Evolutionary conservation across 345 rosid species (phyloP).

Genomic region (Erucastrum elatum): DNA sequence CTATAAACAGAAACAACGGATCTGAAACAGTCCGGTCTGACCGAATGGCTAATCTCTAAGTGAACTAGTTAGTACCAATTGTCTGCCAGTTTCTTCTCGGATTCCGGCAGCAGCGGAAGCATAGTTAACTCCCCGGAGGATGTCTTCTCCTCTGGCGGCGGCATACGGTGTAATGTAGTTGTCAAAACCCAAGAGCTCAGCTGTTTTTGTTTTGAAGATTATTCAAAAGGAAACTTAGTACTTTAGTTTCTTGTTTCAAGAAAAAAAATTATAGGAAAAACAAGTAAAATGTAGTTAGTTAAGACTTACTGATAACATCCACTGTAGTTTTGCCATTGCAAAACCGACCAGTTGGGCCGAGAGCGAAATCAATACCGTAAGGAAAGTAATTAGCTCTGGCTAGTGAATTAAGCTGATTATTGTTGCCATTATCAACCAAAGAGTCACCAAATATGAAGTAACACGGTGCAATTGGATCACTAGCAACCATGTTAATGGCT

Average conservation of each 20-base stretch:
- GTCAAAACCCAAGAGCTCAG: slow-evolving; percentile 63
- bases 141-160: slow-evolving; percentile 51
- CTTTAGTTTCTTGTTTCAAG: slow-evolving; percentile 10
- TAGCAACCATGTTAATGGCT: slow-evolving; percentile 31
- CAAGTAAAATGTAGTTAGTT: neutral
- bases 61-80: slow-evolving; percentile 47
- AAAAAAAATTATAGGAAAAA: neutral
- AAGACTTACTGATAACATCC: slow-evolving; percentile 60
- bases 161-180: slow-evolving; percentile 58
- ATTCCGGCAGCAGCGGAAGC: slow-evolving; percentile 95
- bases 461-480: slow-evolving; percentile 72
- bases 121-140: slow-evolving; percentile 70
- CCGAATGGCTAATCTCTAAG: neutral
- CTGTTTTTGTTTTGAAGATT: slow-evolving; percentile 32
- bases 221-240: neutral
- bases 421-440: slow-evolving; percentile 85
- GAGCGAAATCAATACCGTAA: slow-evolving; percentile 80
- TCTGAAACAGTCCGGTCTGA: neutral
- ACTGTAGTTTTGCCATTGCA: slow-evolving; percentile 76
- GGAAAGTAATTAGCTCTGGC: slow-evolving; percentile 84
- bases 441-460: slow-evolving; percentile 90
- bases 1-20: neutral
- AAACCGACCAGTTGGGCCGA: slow-evolving; percentile 84
- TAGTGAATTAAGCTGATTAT: slow-evolving; percentile 61
- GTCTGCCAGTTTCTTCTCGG: slow-evolving; percentile 80